Percentiles rank a stretch among this genome's conserved stretches.
Evolutionary conservation across 352 stramenopile genomes (phyloP).

Genomic region (Phytophthora capsici): DNA sequence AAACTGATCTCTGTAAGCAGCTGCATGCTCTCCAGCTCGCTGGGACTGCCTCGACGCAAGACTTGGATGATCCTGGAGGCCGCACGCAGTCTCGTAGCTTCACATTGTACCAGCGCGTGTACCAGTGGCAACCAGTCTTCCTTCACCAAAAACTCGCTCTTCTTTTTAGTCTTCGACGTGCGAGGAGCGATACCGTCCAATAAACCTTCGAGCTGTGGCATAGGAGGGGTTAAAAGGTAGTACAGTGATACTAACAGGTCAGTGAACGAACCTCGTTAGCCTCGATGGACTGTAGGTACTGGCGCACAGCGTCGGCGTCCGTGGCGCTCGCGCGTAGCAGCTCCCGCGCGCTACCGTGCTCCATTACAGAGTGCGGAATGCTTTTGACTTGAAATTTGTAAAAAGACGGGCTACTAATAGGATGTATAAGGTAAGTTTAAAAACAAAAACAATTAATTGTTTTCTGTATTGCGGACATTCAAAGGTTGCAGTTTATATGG

Average conservation of each 20-base stretch:
- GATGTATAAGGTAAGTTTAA: not conserved
- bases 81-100: conserved; percentile 58
- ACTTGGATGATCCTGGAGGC: conserved; percentile 65
- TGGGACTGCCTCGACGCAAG: conserved; percentile 57
- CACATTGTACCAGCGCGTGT: conserved; percentile 62
- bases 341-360: conserved; percentile 52
- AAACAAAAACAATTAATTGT: not conserved
- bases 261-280: conserved; percentile 51
- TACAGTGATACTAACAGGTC: not conserved
- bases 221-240: too few relatives aligned
- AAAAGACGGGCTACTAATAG: not conserved
- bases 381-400: conserved; percentile 6
- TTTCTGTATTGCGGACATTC: not conserved
- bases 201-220: conserved; percentile 57
- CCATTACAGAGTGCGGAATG: conserved; percentile 18
- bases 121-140: conserved; percentile 74
- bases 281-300: conserved; percentile 69
- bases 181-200: conserved; percentile 59
- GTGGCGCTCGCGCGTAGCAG: conserved; percentile 67
- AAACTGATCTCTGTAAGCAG: conserved; percentile 80
- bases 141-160: conserved; percentile 29
- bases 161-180: conserved; percentile 39
- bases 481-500: conserved; percentile 44
- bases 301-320: conserved; percentile 64
- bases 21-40: conserved; percentile 76